Base-by-base conservation (phyloP, 371 early-diverging fungal genomes). In the Capillidium rhysosporum region DNA sequence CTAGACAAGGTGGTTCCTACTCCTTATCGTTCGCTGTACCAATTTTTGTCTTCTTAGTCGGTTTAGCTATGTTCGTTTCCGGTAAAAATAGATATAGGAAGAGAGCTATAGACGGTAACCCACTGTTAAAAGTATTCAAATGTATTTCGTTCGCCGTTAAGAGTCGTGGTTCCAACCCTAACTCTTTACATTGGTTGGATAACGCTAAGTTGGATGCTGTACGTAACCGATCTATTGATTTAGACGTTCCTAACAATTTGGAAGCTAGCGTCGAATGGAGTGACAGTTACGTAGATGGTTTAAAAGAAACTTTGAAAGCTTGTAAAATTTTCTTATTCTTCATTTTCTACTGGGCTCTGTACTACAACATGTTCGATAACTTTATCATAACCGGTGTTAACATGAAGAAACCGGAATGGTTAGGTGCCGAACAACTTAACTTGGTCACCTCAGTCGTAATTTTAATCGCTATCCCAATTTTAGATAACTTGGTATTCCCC, bases 321-420 rank as follows among this genome's bases (percentile, higher is more conserved):
- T 82, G 79, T 69, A 68, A 72, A 56, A 76, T 84, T 18, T 82
- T 86, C 61, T 58, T 70, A 48, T 76, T 76, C 68, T 82, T 65
- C 58, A 82, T 83, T 18, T 60, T 86, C 49, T 86, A 76, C 70
- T 86, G 87, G 87, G 72, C 79, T 23, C 70, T 77, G 57, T 84
- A 84, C 65, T 59, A 63, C 46, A 81, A 86, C 66, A 81, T 84
- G 71, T 67, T 67, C 52, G 79, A 77, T 66, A 84, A 82, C 63
- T 66, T 86, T 61, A 63, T 84, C 41, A 79, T 77, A 49, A 76
- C 75, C 68, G 81, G 78, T 38, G 67, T 68, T 52, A 75, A 73
- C 55, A 87, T 87, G 85, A 56, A 34, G n/a, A 43, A 40, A 16
- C 71, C 72, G 46, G 49, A 63, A 63, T 66, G 81, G 80, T 59